These are phyloP conservation scores for Hymenoscyphus scutula DNA, from an alignment of 2,329 filamentous ascomycete genomes.

Conservation along the genomic window DNA sequence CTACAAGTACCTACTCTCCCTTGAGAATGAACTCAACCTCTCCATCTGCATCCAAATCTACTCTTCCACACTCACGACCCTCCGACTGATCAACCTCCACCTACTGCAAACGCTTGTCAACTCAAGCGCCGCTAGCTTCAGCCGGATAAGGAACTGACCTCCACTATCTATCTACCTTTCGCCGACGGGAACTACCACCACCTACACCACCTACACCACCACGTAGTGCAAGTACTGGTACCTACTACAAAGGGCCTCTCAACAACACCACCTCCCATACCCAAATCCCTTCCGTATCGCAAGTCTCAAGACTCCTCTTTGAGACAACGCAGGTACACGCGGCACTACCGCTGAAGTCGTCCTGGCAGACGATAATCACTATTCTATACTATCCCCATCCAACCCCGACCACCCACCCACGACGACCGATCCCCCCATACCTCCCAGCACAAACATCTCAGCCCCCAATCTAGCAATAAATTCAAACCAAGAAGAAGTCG, in stretches of 20 bases:
- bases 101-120: neutral
- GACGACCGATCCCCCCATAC: constrained; percentile 50
- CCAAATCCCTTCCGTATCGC: neutral
- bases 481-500: constrained; percentile 22
- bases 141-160: neutral
- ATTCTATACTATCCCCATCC: constrained; percentile 56
- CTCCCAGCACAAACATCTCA: constrained; percentile 48
- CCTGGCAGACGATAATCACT: constrained; percentile 69
- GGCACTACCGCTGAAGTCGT: constrained; percentile 57
- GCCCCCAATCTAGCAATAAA: constrained; percentile 37
- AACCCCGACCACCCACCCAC: constrained; percentile 65
- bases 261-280: neutral
- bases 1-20: no score
- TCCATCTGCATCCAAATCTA: neutral
- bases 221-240: neutral
- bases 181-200: neutral
- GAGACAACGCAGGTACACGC: constrained; percentile 30
- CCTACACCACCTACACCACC: no score
- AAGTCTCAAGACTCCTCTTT: constrained; percentile 9
- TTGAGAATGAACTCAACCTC: no score
- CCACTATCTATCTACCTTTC: neutral
- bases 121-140: neutral
- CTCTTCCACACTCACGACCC: neutral
- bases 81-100: neutral
- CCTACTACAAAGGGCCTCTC: constrained; percentile 2